phyloP scores from a whole-genome alignment of 2,329 filamentous ascomycete genomes.

The Calonectria pseudoreteaudii region DNA sequence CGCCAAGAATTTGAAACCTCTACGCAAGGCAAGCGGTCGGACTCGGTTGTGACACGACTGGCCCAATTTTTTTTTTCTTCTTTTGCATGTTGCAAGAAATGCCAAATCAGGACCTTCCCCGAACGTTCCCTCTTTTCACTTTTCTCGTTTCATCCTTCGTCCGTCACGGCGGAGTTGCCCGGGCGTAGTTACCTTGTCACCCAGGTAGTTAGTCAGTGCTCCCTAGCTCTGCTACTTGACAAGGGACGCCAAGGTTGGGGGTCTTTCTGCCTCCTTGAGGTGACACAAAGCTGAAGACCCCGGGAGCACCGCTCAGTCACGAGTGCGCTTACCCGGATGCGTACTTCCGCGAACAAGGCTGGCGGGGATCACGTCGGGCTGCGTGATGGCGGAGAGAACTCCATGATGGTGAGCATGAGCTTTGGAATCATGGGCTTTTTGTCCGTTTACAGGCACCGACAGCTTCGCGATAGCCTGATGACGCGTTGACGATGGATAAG shows the following conservation, averaged over 20 bases:
- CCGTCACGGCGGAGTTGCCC: background rate
- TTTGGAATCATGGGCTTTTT: slow-evolving; percentile 5
- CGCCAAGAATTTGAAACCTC: background rate
- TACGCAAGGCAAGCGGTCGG: background rate
- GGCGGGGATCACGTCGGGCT: background rate
- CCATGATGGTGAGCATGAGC: background rate
- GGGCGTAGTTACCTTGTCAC: background rate
- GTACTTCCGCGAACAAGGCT: background rate
- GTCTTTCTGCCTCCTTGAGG: background rate
- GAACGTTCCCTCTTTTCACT: background rate
- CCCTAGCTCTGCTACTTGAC: background rate
- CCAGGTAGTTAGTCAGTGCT: background rate
- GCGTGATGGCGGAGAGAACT: background rate
- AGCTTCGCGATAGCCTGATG: slow-evolving; percentile 5
- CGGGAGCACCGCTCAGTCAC: background rate
- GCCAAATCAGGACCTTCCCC: slow-evolving; percentile 1
- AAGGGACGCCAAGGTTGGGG: background rate
- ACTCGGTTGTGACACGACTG: background rate
- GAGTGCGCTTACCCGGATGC: slow-evolving; percentile 7
- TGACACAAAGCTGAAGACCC: background rate
- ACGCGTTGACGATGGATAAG: slow-evolving; percentile 4
- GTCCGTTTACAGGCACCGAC: background rate
- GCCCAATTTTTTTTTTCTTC: slow-evolving; percentile 1
- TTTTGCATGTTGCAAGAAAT: background rate
- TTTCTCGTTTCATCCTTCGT: slow-evolving; percentile 11